Evolutionary conservation across 305 asterid genomes (phyloP).

Genomic region (Rubia peregrina): DNA sequence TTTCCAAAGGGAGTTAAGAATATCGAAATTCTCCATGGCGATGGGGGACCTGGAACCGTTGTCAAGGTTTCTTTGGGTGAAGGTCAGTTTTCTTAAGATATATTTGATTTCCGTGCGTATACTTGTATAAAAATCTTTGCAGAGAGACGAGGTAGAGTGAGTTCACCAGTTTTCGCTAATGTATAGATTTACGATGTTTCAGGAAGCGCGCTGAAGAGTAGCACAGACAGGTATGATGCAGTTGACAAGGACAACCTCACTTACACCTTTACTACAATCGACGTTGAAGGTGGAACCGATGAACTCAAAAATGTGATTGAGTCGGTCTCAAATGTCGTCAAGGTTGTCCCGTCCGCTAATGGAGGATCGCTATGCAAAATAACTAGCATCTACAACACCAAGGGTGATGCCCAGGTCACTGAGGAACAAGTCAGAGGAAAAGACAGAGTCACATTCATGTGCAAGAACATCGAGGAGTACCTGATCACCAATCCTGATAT

Average conservation of each 20-base stretch:
- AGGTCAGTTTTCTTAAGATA: not conserved
- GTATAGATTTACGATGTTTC: not conserved
- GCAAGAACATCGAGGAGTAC: not conserved
- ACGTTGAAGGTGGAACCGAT: not conserved
- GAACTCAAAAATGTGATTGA: not conserved
- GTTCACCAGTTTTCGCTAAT: no score
- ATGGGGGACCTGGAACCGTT: not conserved
- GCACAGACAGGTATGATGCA: not conserved
- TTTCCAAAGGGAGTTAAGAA: not conserved
- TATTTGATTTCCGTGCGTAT: no score
- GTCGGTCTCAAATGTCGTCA: not conserved
- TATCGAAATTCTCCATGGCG: not conserved
- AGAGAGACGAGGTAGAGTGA: no score
- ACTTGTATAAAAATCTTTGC: no score
- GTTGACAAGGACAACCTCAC: not conserved
- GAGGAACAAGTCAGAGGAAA: no score
- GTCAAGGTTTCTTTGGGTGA: not conserved
- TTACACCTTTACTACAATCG: not conserved
- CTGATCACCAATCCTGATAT: not conserved
- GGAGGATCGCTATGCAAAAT: not conserved
- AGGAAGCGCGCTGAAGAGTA: not conserved
- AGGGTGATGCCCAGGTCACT: not conserved
- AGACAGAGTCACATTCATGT: no score
- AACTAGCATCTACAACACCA: not conserved
- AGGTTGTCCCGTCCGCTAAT: not conserved